Percentiles rank a stretch among this genome's conserved stretches.
Conservation (phyloP, 2,329 filamentous ascomycete species). For the Coniochaeta hoffmannii region DNA sequence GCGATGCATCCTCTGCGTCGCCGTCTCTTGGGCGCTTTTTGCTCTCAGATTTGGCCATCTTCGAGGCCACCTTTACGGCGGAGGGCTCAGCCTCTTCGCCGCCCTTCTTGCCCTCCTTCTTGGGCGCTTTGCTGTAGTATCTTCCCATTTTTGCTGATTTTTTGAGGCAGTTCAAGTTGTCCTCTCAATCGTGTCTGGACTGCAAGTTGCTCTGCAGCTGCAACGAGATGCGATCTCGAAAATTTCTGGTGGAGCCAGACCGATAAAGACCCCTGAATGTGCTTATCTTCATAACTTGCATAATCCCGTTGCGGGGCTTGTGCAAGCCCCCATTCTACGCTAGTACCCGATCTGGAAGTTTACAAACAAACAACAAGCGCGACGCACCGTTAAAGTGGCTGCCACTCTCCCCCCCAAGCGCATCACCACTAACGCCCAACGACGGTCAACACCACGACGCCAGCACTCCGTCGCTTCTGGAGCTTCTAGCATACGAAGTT, state of each 20-base stretch:
- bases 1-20: constrained; percentile 21
- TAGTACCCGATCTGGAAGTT: constrained; percentile 1
- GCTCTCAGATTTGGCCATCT: constrained; percentile 11
- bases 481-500: not conserved
- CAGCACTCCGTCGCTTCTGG: not conserved
- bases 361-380: constrained; percentile 6
- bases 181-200: not conserved
- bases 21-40: constrained; percentile 28
- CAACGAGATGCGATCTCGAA: not conserved
- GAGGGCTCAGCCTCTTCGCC: constrained; percentile 22
- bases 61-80: not conserved
- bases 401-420: not conserved
- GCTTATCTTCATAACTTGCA: constrained; percentile 4
- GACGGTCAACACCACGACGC: not conserved
- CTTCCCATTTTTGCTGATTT: constrained; percentile 8
- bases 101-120: constrained; percentile 15
- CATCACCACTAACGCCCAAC: not conserved
- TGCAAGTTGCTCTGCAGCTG: not conserved
- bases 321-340: not conserved
- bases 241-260: constrained; percentile 3
- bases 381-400: not conserved
- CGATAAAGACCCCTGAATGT: not conserved
- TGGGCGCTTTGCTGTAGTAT: constrained; percentile 21
- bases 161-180: not conserved
- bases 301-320: constrained; percentile 1